phyloP scores from a whole-genome alignment of 2,329 filamentous ascomycete species.

The Aspergillus thermomutatus region DNA sequence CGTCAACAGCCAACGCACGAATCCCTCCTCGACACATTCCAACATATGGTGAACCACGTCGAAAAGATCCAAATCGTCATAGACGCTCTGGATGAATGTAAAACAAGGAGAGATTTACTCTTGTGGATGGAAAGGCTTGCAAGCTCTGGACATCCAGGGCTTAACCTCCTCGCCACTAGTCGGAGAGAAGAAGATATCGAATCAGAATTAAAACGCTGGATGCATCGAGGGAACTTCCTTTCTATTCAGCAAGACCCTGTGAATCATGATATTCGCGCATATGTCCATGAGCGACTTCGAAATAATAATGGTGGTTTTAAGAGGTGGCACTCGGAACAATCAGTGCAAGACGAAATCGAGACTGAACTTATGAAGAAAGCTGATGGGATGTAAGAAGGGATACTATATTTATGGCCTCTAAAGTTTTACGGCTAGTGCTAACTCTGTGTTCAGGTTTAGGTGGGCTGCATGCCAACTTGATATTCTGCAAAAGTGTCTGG shows the following conservation, averaged over 20 bases:
- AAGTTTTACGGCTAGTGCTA: too few relatives aligned
- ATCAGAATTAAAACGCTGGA: constrained; percentile 3
- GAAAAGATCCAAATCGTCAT: background rate
- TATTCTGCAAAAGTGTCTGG: constrained; percentile 17
- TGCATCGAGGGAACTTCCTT: background rate
- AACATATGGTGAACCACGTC: background rate
- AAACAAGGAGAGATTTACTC: background rate
- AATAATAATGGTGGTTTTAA: constrained; percentile 2
- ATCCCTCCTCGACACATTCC: background rate
- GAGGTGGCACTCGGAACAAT: constrained; percentile 6
- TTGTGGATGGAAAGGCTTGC: background rate
- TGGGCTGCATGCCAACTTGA: constrained; percentile 27
- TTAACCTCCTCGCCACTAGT: constrained; percentile 6
- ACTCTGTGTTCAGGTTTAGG: too few relatives aligned
- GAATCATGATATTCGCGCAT: constrained; percentile 6
- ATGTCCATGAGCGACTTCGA: constrained; percentile 3
- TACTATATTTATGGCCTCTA: constrained; percentile 2
- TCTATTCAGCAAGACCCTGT: background rate
- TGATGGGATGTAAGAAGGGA: constrained; percentile 15
- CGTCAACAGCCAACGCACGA: background rate
- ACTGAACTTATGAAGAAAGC: constrained; percentile 9
- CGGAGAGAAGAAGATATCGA: constrained; percentile 12
- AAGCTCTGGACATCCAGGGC: background rate
- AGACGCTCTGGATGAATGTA: constrained; percentile 9
- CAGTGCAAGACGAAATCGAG: constrained; percentile 11